Evolutionary conservation across 2,329 filamentous ascomycete genomes (phyloP).

Genomic region (Colletotrichum limetticola): DNA sequence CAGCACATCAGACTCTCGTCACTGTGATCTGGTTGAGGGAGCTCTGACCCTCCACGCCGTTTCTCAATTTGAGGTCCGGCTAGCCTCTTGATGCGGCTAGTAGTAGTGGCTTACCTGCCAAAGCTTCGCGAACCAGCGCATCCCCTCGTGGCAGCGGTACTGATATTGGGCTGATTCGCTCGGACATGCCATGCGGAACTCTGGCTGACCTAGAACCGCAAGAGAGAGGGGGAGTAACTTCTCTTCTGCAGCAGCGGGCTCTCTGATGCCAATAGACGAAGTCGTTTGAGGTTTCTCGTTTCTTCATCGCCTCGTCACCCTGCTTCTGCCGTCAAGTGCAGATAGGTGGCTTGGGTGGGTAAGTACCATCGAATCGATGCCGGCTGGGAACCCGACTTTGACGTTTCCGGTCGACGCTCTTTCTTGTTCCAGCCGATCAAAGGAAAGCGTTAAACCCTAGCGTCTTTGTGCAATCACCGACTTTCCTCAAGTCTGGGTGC

Average conservation of each 20-base stretch:
- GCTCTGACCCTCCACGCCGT: not conserved
- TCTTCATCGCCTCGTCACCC: not conserved
- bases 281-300: not conserved
- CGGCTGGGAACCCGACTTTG: not conserved
- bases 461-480: not conserved
- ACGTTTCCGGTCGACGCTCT: not conserved
- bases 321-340: not conserved
- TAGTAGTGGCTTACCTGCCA: conserved; percentile 2
- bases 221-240: not conserved
- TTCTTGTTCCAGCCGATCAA: not conserved
- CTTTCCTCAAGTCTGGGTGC: not conserved
- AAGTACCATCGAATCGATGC: not conserved
- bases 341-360: too few species aligned
- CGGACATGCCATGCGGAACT: not conserved
- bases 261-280: not conserved
- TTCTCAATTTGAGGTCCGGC: not conserved
- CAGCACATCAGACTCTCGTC: not conserved
- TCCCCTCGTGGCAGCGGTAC: not conserved
- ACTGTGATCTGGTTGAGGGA: not conserved
- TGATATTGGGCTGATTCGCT: not conserved
- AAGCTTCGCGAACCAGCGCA: not conserved
- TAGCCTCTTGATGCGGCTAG: not conserved
- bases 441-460: not conserved
- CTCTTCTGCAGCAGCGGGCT: not conserved
- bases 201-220: not conserved